Conservation (phyloP, 1,284 basidiomycete genomes). For the Bondarzewia mesenterica region DNA sequence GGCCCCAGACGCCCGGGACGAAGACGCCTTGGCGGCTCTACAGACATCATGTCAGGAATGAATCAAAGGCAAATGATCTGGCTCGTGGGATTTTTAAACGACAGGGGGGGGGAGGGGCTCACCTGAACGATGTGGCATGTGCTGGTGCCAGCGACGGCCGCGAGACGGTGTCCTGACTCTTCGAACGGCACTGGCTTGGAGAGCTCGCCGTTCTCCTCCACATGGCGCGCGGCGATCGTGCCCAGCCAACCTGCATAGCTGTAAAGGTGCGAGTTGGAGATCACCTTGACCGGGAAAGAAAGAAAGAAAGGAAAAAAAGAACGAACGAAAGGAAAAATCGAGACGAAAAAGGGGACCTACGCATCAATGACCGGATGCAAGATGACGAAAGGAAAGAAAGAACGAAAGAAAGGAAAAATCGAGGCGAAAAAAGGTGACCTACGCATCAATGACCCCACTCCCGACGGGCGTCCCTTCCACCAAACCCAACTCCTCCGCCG, state of each 20-base stretch:
- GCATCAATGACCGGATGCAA: slow-evolving; percentile 56
- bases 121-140: slow-evolving; percentile 93
- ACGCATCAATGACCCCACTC: slow-evolving; percentile 94
- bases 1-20: slow-evolving; percentile 94
- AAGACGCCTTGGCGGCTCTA: slow-evolving; percentile 78
- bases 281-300: neutral
- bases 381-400: neutral
- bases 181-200: slow-evolving; percentile 50
- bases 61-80: too few relatives aligned
- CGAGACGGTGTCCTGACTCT: slow-evolving; percentile 77
- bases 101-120: too few relatives aligned
- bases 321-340: too few relatives aligned
- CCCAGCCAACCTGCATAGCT: slow-evolving; percentile 99
- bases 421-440: slow-evolving; percentile 4
- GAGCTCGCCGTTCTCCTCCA: slow-evolving; percentile 45
- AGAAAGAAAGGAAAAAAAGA: neutral
- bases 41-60: slow-evolving; percentile 12
- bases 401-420: too few relatives aligned
- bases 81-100: too few relatives aligned
- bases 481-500: slow-evolving; percentile 84
- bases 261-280: slow-evolving; percentile 1
- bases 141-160: slow-evolving; percentile 92
- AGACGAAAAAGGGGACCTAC: slow-evolving; percentile 31
- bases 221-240: slow-evolving; percentile 79
- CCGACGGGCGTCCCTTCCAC: slow-evolving; percentile 89